Evolutionary conservation across 495 filamentous ascomycete genomes (phyloP).

Genomic region (Neurospora sp.): DNA sequence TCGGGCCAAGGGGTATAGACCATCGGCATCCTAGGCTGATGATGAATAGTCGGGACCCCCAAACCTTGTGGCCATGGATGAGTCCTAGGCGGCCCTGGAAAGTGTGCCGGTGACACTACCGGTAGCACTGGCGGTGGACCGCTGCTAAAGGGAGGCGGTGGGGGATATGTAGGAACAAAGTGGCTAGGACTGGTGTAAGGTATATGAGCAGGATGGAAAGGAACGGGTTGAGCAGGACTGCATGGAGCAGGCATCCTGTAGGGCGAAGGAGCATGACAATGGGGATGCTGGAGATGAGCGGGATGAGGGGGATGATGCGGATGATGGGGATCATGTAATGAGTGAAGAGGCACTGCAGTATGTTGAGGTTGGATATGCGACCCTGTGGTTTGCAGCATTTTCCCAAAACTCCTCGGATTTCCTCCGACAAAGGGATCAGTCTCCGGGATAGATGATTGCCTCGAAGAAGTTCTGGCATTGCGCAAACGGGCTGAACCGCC

Average conservation of each 20-base stretch:
- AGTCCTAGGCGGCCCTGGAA: background rate
- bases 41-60: background rate
- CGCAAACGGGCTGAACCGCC: background rate
- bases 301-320: background rate
- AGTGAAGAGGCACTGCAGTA: background rate
- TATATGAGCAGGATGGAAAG: background rate
- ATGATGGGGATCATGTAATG: background rate
- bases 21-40: background rate
- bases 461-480: background rate
- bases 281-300: background rate
- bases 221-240: background rate
- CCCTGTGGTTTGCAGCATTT: background rate
- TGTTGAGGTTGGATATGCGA: background rate
- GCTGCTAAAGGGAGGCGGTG: background rate
- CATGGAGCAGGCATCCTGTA: background rate
- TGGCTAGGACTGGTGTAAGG: background rate
- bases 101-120: background rate
- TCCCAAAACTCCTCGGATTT: background rate
- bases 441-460: background rate
- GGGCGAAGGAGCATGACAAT: background rate
- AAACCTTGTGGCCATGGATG: background rate
- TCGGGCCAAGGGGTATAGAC: background rate
- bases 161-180: background rate
- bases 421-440: background rate
- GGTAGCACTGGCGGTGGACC: background rate